phyloP scores from a whole-genome alignment of 1,139 yeast species.

The Protomyces gravidus region DNA sequence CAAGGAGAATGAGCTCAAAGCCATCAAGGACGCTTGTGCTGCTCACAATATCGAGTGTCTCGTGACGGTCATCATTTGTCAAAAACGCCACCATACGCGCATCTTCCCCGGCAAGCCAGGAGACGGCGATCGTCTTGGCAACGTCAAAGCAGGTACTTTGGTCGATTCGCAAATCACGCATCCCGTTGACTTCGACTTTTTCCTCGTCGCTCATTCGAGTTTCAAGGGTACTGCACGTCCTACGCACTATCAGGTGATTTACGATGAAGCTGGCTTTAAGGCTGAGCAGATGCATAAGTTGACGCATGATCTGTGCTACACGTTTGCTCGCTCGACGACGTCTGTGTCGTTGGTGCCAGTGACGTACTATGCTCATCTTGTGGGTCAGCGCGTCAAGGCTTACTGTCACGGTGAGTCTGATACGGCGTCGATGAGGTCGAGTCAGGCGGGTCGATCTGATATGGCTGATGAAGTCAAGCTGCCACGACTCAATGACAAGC shows the following conservation, averaged over 20 bases:
- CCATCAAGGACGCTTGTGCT: slow-evolving; percentile 37
- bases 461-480: slow-evolving; percentile 1
- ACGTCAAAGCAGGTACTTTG: slow-evolving; percentile 38
- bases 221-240: slow-evolving; percentile 41
- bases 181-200: slow-evolving; percentile 39
- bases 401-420: slow-evolving; percentile 30
- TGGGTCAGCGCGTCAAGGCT: slow-evolving; percentile 40
- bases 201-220: slow-evolving; percentile 39
- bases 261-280: slow-evolving; percentile 38
- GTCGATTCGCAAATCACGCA: slow-evolving; percentile 40
- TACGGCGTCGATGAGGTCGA: background rate
- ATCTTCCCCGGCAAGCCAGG: slow-evolving; percentile 37
- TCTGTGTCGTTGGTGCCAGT: slow-evolving; percentile 41
- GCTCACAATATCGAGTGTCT: slow-evolving; percentile 37
- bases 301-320: slow-evolving; percentile 39
- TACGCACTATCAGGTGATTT: slow-evolving; percentile 40
- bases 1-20: slow-evolving; percentile 38
- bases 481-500: slow-evolving; percentile 4
- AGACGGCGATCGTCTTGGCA: slow-evolving; percentile 36
- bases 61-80: slow-evolving; percentile 37
- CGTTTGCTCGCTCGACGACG: slow-evolving; percentile 40
- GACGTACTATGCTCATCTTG: slow-evolving; percentile 38
- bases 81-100: slow-evolving; percentile 39
- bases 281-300: slow-evolving; percentile 38
- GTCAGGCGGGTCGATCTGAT: background rate